Percentiles rank a stretch among this genome's conserved stretches.
phyloP scores from a whole-genome alignment of 2,329 filamentous ascomycete genomes.

The Beauveria scarabaeidicola region DNA sequence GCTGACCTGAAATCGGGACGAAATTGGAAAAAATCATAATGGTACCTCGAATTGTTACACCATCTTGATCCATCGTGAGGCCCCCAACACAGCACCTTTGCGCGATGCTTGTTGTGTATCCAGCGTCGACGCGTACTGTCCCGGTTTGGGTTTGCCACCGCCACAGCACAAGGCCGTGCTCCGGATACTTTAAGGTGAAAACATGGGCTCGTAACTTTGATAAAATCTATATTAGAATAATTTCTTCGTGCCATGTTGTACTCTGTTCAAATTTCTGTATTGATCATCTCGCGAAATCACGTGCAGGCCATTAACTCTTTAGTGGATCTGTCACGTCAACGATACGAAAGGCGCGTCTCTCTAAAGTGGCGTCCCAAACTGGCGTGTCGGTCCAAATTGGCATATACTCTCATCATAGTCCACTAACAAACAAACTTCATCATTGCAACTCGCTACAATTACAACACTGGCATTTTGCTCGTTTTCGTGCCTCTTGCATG shows the following conservation, averaged over 20 bases:
- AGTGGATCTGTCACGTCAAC: conserved; percentile 11
- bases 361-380: conserved; percentile 3
- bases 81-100: no score
- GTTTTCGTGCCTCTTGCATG: background rate
- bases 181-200: background rate
- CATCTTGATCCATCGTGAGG: background rate
- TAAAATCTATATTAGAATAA: no score
- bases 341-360: conserved; percentile 11
- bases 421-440: background rate
- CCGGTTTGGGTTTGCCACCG: background rate
- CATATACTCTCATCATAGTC: background rate
- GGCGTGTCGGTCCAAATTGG: conserved; percentile 1
- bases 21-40: background rate
- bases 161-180: background rate
- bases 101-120: background rate
- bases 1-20: background rate
- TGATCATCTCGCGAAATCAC: conserved; percentile 5
- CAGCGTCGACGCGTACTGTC: background rate
- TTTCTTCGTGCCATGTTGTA: no score
- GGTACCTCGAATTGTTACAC: background rate
- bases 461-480: background rate
- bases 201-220: background rate
- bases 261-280: no score
- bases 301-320: conserved; percentile 1
- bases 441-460: background rate